A percentile compares a stretch with the other conserved stretches of the same genome.
Conservation (phyloP, 2,329 filamentous ascomycete genomes). For the Nannizzia gypsea region DNA sequence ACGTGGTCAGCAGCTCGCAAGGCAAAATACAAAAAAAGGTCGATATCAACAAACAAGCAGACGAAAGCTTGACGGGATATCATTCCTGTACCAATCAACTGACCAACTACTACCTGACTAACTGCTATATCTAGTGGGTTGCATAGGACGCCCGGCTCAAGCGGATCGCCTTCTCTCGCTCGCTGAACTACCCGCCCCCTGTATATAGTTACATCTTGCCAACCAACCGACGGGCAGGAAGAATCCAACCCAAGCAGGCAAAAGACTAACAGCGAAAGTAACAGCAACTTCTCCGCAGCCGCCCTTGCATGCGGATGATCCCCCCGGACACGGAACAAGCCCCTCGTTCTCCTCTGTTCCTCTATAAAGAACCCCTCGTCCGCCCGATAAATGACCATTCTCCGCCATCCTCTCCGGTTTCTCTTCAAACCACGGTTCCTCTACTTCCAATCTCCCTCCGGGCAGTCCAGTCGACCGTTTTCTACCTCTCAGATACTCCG, state of each 20-base stretch:
- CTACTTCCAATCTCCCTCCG: slow-evolving; percentile 11
- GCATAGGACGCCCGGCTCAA: too few relatives aligned
- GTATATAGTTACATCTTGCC: not conserved
- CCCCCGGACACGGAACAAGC: not conserved
- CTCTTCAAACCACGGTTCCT: slow-evolving; percentile 1
- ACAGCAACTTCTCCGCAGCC: not conserved
- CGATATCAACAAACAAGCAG: not conserved
- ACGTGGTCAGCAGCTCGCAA: not conserved
- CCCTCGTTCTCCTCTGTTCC: slow-evolving; percentile 13
- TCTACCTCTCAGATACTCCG: slow-evolving; percentile 27
- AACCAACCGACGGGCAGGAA: not conserved
- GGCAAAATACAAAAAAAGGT: not conserved
- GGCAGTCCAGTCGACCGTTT: slow-evolving; percentile 26
- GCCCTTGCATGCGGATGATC: slow-evolving; percentile 7
- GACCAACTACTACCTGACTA: too few relatives aligned
- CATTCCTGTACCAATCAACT: too few relatives aligned
- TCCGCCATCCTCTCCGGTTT: slow-evolving; percentile 9
- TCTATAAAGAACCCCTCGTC: slow-evolving; percentile 19
- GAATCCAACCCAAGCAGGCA: not conserved
- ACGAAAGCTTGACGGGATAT: too few relatives aligned
- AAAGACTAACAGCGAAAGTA: not conserved
- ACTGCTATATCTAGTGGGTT: too few relatives aligned
- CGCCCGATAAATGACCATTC: slow-evolving; percentile 19
- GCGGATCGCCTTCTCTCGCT: not conserved
- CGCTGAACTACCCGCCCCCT: not conserved